Base-by-base conservation (phyloP, 192 early-diverging fungal genomes). In the Phycomyces nitens region DNA sequence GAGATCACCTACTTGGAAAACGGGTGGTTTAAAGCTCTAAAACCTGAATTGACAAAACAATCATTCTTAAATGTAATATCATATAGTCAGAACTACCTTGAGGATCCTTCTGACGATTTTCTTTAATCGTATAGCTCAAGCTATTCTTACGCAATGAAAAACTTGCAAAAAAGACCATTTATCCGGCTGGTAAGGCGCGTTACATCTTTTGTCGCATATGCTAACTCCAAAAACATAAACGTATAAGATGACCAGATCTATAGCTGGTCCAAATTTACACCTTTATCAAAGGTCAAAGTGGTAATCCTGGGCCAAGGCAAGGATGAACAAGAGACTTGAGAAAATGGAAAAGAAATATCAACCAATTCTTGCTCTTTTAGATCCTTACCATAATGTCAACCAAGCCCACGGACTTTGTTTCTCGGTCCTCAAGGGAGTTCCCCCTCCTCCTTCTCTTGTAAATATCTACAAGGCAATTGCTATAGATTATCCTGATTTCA, bases 381-480 rank as follows among this genome's bases (percentile, higher is more conserved):
- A 94, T 68, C 92, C 92, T 24, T 94, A 85, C 27, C 84, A 85
- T 42, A 70, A 75, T 44, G 56, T 64, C 16, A 70, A 73, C 80
- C 86, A 93, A 88, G 94, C 95, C 4, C 94, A 95, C 63, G 95
- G 94, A 1, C 77, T 97, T 34, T 93, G 90, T 69, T 97, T 98
- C 69, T 94, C 92, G 64, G 96, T 98, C 42, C 70, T 78, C 39
- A 86, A 87, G 39, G 87, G 86, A 5, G 88, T 97, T 1, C 67
- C 61, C 5, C 63, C 73, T 6, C 96, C 96, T 29, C 96, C 95
- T 29, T 95, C 94, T 12, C 82, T 98, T 26, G 62, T 84, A 23
- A 98, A 98, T 76, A 98, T 98, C 69, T 97, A 88, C 77, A 88
- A 86, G 64, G 91, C 85, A 27, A 72, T 98, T 10, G 68, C 85